Conservation (phyloP, 1,139 yeast species). For the Kodamaea derodonti region DNA sequence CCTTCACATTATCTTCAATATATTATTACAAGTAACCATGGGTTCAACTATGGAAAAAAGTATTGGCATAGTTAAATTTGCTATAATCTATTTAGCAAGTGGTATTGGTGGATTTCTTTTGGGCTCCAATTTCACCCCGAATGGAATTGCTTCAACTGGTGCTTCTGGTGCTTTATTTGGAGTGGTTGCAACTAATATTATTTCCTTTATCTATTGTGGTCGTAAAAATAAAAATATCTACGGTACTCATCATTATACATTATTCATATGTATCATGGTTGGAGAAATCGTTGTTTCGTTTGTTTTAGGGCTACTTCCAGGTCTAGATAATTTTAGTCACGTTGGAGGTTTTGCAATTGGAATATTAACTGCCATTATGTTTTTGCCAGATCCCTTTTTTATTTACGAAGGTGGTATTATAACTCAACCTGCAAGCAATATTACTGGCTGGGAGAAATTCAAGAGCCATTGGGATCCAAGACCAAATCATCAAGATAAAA, state of each 20-base stretch:
- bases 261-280: slow-evolving; percentile 46
- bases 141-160: slow-evolving; percentile 68
- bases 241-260: slow-evolving; percentile 39
- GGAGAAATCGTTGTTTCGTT: slow-evolving; percentile 58
- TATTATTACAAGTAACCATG: slow-evolving; percentile 57
- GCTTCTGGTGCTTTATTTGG: slow-evolving; percentile 78
- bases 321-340: slow-evolving; percentile 73
- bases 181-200: slow-evolving; percentile 57
- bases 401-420: slow-evolving; percentile 42
- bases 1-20: slow-evolving; percentile 63
- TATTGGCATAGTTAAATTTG: slow-evolving; percentile 55
- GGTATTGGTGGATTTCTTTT: slow-evolving; percentile 69
- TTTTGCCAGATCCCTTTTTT: slow-evolving; percentile 59
- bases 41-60: slow-evolving; percentile 61
- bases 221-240: slow-evolving; percentile 42
- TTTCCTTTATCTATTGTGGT: slow-evolving; percentile 57
- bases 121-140: slow-evolving; percentile 71
- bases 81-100: slow-evolving; percentile 54
- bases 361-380: slow-evolving; percentile 43
- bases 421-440: slow-evolving; percentile 25
- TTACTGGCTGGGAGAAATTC: slow-evolving; percentile 38
- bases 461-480: slow-evolving; percentile 42
- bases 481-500: slow-evolving; percentile 33
- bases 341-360: slow-evolving; percentile 77
- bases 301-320: slow-evolving; percentile 68